Evolutionary conservation across 192 early-diverging fungal species (phyloP), one percentile per base, ranked within the genome.

Genomic region (Coemansia sp.): DNA sequence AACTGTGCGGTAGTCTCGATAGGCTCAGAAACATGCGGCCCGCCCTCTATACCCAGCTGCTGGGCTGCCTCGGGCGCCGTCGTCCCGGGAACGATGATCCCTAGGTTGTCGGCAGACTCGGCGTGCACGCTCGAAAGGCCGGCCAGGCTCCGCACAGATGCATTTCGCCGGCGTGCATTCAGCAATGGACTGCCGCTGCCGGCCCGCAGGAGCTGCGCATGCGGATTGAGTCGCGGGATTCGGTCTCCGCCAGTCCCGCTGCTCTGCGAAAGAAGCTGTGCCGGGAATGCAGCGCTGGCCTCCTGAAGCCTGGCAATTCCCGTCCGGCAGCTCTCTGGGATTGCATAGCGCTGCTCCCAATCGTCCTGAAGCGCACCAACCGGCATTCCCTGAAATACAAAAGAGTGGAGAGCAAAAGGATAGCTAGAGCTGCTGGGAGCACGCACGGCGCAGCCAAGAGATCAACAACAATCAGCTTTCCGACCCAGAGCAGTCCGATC

Each of bases 1-100:
- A 99, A 99, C 74, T 97, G 85, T 21, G 92, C 88, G 0, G 87
- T 84, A 2, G 84, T 96, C 38, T 92, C 85, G 30, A 97, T 86
- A 2, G 87, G 77, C 60, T 70, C 76, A 11, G 57, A 37, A 20
- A 16, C 23, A 67, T 20, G 29, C 27, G 9, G n/a, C n/a, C n/a
- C n/a, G n/a, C n/a, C n/a, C n/a, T n/a, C n/a, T n/a, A n/a, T n/a
- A n/a, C n/a, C n/a, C 38, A 5, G 6, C 22, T 14, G 14, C 4
- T 17, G 25, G 5, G 25, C 1, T 28, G 13, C 3, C 1, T 23
- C 1, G 10, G 40, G 4, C 25, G 22, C 1, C 40, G 44, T 14
- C 14, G 34, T 26, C 32, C 26, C 35, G 23, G 44, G 5, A 3
- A 23, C 33, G n/a, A 17, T 35, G 30, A 38, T 3, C 38, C n/a